Evolutionary conservation across 352 stramenopile genomes (phyloP).

Genomic region (Phytophthora podocarpi): DNA sequence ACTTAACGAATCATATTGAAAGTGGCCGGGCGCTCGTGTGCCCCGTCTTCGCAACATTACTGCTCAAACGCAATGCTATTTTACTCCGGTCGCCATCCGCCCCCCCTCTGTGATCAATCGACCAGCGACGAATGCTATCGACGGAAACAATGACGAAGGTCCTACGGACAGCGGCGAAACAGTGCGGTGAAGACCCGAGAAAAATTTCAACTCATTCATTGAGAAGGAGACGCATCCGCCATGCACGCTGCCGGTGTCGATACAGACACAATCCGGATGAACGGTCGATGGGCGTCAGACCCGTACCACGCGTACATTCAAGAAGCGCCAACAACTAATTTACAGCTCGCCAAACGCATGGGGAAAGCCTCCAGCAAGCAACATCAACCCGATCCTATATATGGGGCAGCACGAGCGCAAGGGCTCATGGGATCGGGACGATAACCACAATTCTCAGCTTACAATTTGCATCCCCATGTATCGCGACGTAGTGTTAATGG

Average conservation of each 20-base stretch:
- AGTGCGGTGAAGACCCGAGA: neutral
- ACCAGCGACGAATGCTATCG: neutral
- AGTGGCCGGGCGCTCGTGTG: too few relatives aligned
- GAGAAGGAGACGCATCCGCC: constrained; percentile 1
- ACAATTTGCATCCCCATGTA: neutral
- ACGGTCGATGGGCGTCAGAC: constrained; percentile 14
- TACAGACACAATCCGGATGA: constrained; percentile 7
- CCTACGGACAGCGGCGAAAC: constrained; percentile 3
- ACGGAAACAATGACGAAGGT: constrained; percentile 13
- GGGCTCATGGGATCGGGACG: neutral
- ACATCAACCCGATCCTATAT: too few relatives aligned
- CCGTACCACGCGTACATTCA: constrained; percentile 4
- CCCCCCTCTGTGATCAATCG: constrained; percentile 1
- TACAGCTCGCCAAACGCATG: constrained; percentile 8
- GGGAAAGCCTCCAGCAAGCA: neutral
- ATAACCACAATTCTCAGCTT: too few relatives aligned
- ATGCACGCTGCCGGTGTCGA: neutral
- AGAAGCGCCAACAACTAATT: neutral
- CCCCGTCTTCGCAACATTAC: too few relatives aligned
- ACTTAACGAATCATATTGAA: too few relatives aligned
- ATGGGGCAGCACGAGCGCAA: neutral
- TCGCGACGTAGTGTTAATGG: neutral
- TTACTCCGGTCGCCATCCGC: neutral
- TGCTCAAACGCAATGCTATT: constrained; percentile 1
- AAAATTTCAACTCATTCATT: constrained; percentile 13